These are phyloP conservation scores for Rhizopus arrhizus DNA, from an alignment of 371 early-diverging fungal genomes.

Conservation along the genomic window DNA sequence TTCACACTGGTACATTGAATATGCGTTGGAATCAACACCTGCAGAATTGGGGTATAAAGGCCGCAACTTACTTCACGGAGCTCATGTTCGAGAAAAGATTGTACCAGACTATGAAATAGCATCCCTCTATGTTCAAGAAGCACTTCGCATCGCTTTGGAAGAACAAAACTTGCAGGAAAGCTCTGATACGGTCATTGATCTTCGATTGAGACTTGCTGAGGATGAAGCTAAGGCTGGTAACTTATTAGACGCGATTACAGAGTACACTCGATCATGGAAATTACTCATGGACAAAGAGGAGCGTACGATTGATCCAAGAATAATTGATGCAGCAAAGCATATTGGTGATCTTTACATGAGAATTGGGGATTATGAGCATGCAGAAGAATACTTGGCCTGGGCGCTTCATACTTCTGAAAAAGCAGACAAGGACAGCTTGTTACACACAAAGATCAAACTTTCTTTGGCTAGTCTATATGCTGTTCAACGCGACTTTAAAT, in stretches of 20 bases:
- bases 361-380: slow-evolving; percentile 52
- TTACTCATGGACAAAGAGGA: slow-evolving; percentile 24
- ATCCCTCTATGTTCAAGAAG: slow-evolving; percentile 43
- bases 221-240: slow-evolving; percentile 46
- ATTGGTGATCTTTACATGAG: slow-evolving; percentile 59
- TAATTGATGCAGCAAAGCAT: slow-evolving; percentile 39
- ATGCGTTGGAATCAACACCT: slow-evolving; percentile 44
- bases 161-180: slow-evolving; percentile 36
- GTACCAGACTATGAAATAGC: slow-evolving; percentile 46
- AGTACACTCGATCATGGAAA: slow-evolving; percentile 49
- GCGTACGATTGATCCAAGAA: background rate
- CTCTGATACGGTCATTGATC: slow-evolving; percentile 33
- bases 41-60: slow-evolving; percentile 42
- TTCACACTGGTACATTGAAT: slow-evolving; percentile 55
- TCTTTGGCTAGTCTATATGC: slow-evolving; percentile 55
- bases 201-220: slow-evolving; percentile 43
- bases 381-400: slow-evolving; percentile 57
- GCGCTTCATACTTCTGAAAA: slow-evolving; percentile 32
- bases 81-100: slow-evolving; percentile 50
- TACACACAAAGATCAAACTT: slow-evolving; percentile 34
- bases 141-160: slow-evolving; percentile 42
- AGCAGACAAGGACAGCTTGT: background rate
- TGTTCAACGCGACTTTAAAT: slow-evolving; percentile 40
- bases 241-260: slow-evolving; percentile 45
- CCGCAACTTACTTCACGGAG: slow-evolving; percentile 52